Base-by-base conservation (phyloP, 2,329 filamentous ascomycete genomes). In the Colletotrichum salicis region DNA sequence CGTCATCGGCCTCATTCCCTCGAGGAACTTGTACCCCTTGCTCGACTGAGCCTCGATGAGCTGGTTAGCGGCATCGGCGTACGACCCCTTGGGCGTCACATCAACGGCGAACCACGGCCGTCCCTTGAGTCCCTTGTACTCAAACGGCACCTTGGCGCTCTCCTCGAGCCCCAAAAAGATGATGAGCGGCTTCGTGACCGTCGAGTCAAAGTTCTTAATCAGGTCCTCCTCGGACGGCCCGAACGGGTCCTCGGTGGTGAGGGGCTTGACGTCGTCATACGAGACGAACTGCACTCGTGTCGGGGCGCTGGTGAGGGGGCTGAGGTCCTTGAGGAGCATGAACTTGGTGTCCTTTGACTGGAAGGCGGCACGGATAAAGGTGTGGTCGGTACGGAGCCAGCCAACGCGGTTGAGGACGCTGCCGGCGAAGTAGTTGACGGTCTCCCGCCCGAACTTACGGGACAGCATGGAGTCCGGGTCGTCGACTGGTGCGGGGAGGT, bases 21-120 rank as follows among this genome's bases (percentile, higher is more conserved):
- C 86, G 48, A 91, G 87, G 74, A 97, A 94, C 0, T 85, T 84
- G 24, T 91, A 78, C 0, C 92, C 93, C 69, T 86, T 88, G 7
- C 79, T 82, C 78, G 93, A 76, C 56, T 82, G 79, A 11, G 74
- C 71, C 67, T 80, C 77, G 57, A 82, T 65, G 54, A 85, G 84
- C 33, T 84, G 84, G 69, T 89, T 88, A 1, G 91, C 91, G 55
- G 88, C 88, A 3, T 91, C 89, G 69, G 88, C 89, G 45, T 91
- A 84, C 4, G 85, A 85, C 1, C 89, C 91, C 73, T 88, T 90
- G 0, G 94, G 92, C 3, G 95, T 97, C 24, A 97, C 88, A 79
- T 98, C 96, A 13, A 99, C 81, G 1, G 95, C 96, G 79, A 98
- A 99, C 83, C 91, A 97, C 1, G 96, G 95, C 60, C 88, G 87